Percentiles rank a stretch among this genome's conserved stretches.
Evolutionary conservation across 306 rosid species (phyloP).

Genomic region (Citrullus mucosospermus): DNA sequence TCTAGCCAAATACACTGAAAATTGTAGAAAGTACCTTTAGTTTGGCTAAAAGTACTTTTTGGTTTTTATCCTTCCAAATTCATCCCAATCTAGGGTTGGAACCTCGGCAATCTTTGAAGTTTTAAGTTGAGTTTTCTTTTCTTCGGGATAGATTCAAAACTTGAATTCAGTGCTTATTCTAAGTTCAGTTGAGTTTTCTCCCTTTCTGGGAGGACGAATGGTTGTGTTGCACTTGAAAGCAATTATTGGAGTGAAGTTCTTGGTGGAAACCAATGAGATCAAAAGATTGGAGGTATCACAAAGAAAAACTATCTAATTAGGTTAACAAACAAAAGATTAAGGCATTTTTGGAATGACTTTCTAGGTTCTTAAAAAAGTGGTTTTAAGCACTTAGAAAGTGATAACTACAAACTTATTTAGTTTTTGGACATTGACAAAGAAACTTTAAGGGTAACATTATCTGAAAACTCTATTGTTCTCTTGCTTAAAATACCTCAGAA

Average conservation of each 20-base stretch:
- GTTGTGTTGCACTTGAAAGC: not conserved
- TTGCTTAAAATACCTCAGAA: no score
- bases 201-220: not conserved
- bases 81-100: not conserved
- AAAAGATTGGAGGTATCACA: not conserved
- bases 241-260: not conserved
- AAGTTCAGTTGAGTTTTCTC: not conserved
- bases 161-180: not conserved
- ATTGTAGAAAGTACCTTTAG: not conserved
- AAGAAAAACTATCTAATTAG: not conserved
- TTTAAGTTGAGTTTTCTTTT: not conserved
- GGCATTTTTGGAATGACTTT: no score
- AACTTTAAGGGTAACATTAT: not conserved
- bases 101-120: not conserved
- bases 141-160: not conserved
- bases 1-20: not conserved
- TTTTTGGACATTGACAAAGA: not conserved
- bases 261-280: not conserved
- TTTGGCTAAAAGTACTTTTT: not conserved
- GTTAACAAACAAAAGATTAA: not conserved
- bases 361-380: no score
- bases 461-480: no score
- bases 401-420: not conserved
- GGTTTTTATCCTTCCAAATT: not conserved
- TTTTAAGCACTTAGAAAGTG: no score